phyloP scores from a whole-genome alignment of 2,329 filamentous ascomycete species.

The Penicillium concentricum region DNA sequence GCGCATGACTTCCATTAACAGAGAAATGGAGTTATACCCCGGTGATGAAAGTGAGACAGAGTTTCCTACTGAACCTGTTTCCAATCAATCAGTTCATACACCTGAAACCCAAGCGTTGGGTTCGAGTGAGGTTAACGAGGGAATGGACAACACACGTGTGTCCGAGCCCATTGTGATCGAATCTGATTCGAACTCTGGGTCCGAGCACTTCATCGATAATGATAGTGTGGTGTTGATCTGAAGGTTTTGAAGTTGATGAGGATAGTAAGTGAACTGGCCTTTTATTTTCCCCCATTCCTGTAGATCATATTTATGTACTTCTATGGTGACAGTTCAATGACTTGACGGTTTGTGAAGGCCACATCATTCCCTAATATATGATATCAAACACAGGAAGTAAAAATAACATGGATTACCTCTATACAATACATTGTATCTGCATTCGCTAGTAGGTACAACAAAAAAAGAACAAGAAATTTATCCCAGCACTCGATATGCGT shows the following conservation, averaged over 20 bases:
- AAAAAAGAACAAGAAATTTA: neutral
- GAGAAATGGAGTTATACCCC: conserved; percentile 21
- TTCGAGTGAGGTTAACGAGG: neutral
- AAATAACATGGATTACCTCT: neutral
- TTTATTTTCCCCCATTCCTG: neutral
- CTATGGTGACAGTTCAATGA: neutral
- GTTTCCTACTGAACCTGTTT: neutral
- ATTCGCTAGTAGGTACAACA: conserved; percentile 10
- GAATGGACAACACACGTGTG: neutral
- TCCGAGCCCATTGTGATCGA: conserved; percentile 4
- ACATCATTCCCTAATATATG: neutral
- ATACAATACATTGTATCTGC: conserved; percentile 8
- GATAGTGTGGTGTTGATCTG: conserved; percentile 11
- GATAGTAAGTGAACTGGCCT: neutral
- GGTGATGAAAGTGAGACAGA: conserved; percentile 18
- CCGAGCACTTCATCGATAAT: neutral
- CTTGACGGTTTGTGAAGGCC: neutral
- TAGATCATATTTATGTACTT: neutral
- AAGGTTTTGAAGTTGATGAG: neutral
- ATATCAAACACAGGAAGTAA: neutral
- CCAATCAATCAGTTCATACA: neutral
- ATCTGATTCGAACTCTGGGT: neutral
- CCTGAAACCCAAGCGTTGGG: neutral
- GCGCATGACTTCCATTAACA: conserved; percentile 67
- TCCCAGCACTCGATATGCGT: neutral